Evolutionary conservation across 805 yeast genomes (phyloP).

Genomic region (Jamesozyma jinghongensis): DNA sequence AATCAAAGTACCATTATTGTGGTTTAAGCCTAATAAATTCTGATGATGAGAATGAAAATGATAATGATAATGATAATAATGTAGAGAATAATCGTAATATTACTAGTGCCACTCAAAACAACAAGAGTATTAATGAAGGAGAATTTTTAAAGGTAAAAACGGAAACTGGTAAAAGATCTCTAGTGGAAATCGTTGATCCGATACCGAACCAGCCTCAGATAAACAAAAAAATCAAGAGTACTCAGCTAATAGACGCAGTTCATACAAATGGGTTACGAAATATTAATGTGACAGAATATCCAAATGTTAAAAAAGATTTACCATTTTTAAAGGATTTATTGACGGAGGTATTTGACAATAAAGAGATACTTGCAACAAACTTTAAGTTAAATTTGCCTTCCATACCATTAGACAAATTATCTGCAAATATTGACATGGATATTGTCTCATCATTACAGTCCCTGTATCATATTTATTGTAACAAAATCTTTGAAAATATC

Average conservation of each 20-base stretch:
- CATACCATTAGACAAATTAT: conserved; percentile 30
- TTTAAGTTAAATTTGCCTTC: conserved; percentile 33
- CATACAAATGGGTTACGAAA: too few relatives aligned
- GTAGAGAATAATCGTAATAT: background rate
- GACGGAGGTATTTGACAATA: conserved; percentile 5
- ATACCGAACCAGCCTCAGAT: background rate
- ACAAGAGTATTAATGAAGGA: background rate
- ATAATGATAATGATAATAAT: background rate
- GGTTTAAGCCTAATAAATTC: conserved; percentile 45
- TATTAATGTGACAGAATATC: too few relatives aligned
- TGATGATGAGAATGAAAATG: background rate
- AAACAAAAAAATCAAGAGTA: too few relatives aligned
- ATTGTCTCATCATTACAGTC: conserved; percentile 54
- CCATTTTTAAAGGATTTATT: conserved; percentile 4
- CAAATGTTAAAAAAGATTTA: background rate
- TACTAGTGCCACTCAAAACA: background rate
- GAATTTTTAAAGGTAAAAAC: too few relatives aligned
- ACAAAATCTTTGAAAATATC: conserved; percentile 52
- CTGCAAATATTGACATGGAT: conserved; percentile 41
- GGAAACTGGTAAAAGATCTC: too few relatives aligned
- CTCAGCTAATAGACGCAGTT: background rate
- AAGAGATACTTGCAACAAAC: conserved; percentile 2
- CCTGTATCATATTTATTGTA: conserved; percentile 56
- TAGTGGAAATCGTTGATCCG: too few relatives aligned
- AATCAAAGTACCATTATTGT: conserved; percentile 78